A percentile compares a stretch with the other conserved stretches of the same genome.
phyloP scores from a whole-genome alignment of 176 grass and related monocot species.

The Otatea glauca region DNA sequence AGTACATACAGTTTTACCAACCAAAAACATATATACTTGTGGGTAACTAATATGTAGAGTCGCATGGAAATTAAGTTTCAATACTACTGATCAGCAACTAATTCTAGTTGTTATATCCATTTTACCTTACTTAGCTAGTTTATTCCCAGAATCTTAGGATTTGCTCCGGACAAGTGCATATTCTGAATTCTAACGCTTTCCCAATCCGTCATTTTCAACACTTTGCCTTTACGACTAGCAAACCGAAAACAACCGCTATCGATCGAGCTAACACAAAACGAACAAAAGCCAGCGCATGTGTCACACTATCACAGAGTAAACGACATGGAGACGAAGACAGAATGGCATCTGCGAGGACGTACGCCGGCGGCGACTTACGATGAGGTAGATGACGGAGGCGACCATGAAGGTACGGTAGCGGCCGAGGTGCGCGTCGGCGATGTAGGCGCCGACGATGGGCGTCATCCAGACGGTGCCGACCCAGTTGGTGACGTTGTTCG shows the following conservation, averaged over 20 bases:
- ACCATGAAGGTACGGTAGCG: constrained; percentile 86
- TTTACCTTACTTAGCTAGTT: neutral
- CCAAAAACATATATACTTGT: too few relatives aligned
- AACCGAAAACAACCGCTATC: neutral
- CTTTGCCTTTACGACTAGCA: neutral
- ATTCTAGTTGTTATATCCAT: neutral
- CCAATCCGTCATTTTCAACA: neutral
- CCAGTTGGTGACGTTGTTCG: constrained; percentile 97
- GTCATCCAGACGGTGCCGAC: constrained; percentile 93
- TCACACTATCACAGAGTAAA: neutral
- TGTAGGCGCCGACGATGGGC: constrained; percentile 78
- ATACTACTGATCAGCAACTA: neutral
- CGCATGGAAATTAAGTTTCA: neutral
- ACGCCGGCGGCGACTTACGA: constrained; percentile 47
- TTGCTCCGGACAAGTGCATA: neutral
- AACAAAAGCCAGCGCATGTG: neutral
- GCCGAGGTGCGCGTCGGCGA: constrained; percentile 90
- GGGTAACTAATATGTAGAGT: too few relatives aligned
- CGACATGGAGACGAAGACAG: neutral
- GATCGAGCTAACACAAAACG: too few relatives aligned
- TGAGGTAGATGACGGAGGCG: constrained; percentile 74
- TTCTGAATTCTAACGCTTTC: neutral
- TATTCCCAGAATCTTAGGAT: neutral
- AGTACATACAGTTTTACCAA: neutral
- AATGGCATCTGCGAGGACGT: neutral